Evolutionary conservation across 306 rosid genomes (phyloP).

Genomic region (Amphicarpaea edgeworthii): DNA sequence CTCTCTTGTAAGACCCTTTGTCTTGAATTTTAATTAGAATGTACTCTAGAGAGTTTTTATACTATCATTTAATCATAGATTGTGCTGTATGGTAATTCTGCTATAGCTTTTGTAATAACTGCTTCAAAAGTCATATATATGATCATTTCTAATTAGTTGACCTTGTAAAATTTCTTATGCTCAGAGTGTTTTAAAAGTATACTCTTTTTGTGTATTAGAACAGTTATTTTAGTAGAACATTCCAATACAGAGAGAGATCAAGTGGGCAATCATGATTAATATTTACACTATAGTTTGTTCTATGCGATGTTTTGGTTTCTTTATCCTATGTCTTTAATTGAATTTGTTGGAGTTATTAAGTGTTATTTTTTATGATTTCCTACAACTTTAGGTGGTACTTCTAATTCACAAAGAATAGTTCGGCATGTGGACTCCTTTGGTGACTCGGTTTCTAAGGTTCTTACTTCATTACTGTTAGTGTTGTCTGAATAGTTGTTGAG

Average conservation of each 20-base stretch:
- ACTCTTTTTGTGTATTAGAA: neutral
- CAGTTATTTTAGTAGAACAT: neutral
- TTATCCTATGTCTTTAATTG: neutral
- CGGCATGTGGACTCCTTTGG: constrained; percentile 81
- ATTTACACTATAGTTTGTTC: neutral
- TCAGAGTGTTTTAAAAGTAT: neutral
- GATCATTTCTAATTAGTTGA: neutral
- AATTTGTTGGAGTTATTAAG: neutral
- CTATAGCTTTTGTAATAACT: neutral
- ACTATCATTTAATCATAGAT: neutral
- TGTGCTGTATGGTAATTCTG: neutral
- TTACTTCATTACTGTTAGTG: constrained; percentile 9
- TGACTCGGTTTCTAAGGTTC: constrained; percentile 70
- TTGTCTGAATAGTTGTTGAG: constrained; percentile 17
- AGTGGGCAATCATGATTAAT: neutral
- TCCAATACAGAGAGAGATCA: neutral
- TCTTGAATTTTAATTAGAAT: neutral
- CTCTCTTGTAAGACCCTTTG: neutral
- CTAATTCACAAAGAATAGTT: constrained; percentile 59
- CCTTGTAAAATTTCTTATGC: neutral
- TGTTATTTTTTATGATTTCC: constrained; percentile 12
- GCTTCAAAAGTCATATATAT: neutral
- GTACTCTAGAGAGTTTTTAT: neutral
- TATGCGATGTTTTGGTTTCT: neutral
- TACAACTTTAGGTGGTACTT: constrained; percentile 61